Conservation (phyloP, 441 rosid species). For the Codiaeum variegatum region DNA sequence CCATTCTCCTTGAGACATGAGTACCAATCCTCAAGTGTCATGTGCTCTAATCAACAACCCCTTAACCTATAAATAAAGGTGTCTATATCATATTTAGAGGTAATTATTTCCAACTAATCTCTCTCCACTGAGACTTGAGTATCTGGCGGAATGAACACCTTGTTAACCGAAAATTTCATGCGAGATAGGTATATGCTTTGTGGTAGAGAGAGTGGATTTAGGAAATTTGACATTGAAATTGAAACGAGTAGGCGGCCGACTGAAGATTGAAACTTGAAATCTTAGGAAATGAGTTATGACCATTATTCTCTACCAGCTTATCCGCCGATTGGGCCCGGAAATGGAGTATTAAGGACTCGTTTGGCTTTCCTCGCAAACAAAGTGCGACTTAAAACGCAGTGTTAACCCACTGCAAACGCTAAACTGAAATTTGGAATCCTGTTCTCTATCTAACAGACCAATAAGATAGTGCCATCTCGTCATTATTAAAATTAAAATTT, state of each 20-base stretch:
- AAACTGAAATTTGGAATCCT: no score
- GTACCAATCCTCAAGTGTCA: no score
- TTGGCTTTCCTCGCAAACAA: background rate
- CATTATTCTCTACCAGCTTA: conserved; percentile 23
- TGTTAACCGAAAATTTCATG: background rate
- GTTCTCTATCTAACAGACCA: background rate
- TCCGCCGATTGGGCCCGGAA: background rate
- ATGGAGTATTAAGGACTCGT: background rate
- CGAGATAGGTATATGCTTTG: conserved; percentile 53
- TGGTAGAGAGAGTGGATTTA: conserved; percentile 44
- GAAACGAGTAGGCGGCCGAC: conserved; percentile 29
- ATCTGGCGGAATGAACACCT: no score
- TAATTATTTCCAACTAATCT: no score
- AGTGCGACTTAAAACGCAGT: no score
- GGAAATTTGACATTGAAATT: conserved; percentile 22
- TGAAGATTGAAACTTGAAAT: conserved; percentile 34
- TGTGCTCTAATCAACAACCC: no score
- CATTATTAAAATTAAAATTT: background rate
- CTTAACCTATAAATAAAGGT: no score
- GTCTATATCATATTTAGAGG: no score
- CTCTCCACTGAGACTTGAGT: no score
- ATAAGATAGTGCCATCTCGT: conserved; percentile 19
- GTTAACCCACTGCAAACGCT: no score
- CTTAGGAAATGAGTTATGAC: conserved; percentile 48
- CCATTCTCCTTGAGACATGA: no score